Base-by-base conservation (phyloP, 257 asterid species). In the Nicotiana paniculata region DNA sequence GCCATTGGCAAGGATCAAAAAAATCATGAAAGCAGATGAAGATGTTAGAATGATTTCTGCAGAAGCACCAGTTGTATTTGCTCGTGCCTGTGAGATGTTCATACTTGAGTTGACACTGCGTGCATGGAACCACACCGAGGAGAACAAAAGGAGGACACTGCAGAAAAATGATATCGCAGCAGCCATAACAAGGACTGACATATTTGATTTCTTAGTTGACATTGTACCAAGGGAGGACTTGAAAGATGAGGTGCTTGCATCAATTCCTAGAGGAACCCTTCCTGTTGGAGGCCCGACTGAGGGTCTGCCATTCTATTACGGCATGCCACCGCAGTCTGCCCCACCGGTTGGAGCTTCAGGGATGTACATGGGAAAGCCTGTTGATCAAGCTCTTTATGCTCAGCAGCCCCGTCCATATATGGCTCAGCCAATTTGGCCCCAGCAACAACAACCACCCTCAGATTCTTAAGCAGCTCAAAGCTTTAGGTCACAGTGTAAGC, bases 101-200 rank as follows among this genome's bases (percentile, higher is more conserved):
- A 96, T 96, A 74, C 99, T 96, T n/a, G 99, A 96, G 87, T 83
- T 96, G 84, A 96, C 98, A 1, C 82, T 96, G 70, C 93, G 97
- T 18, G 95, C 99, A 1, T 96, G 98, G 99, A 93, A 91, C 77
- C 97, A 93, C 86, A 93, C 99, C 0, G 99, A 96, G 90, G 99
- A 96, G 90, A 96, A 96, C 88, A 96, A 96, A 81, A 91, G 99
- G 92, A 90, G 97, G 89, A 93, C 99, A 0, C 95, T 96, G 48
- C 99, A 96, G 87, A 96, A 96, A 84, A 96, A 93, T 72, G 99
- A 96, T 86, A 93, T 96, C 11, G 99, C 99, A 3, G 99, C 99
- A 58, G 99, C 99, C 15, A 96, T 96, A 54, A 93, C 98, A 1
- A 91, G 99, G 92, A 96, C 99, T 0, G 98, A 93, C 81, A 96